Base-by-base conservation (phyloP, 2,329 filamentous ascomycete genomes). In the Penicillium sp. region DNA sequence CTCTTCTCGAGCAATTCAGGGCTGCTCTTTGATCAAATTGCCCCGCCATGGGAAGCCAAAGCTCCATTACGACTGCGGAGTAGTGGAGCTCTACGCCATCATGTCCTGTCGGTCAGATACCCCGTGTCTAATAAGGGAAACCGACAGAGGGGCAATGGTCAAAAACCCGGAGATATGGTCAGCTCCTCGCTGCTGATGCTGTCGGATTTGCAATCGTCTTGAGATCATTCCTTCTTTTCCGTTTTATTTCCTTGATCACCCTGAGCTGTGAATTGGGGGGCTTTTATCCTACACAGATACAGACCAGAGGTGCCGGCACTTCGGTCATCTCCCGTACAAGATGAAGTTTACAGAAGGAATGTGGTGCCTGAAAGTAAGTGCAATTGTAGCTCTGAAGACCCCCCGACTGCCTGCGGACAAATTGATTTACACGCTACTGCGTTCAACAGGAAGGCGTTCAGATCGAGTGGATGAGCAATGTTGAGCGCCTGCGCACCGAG, bases 271-370 rank as follows among this genome's bases (percentile, higher is more conserved):
- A 18, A 18, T 18, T 3, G 18, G 18, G 18, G 18, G 18, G 18
- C 18, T 18, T 18, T 18, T 18, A 18, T 18, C 3, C 18, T 18
- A 18, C 18, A 18, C 1, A 18, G 18, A 18, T 2, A 18, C 18
- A 18, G 18, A 18, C 18, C 18, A 18, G 18, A 32, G 11, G 27
- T n/a, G 34, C 26, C 9, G 35, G 9, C 18, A 35, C 41, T 25
- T 42, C 27, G 8, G 26, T 6, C 4, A 39, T 32, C 33, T 32
- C 33, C 27, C 34, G 25, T 8, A 33, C 51, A 67, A 55, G 13
- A 71, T 71, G 68, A 71, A 67, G 62, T 71, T 71, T 56, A 70
- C 67, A 8, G 64, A 68, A 29, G 68, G 68, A 46, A 71, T 71
- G 68, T 71, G 67, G 66, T 59, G 60, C 48, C 56, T 66, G 28